phyloP scores from a whole-genome alignment of 164 flowering plant genomes.

The Berberis vulgaris region DNA sequence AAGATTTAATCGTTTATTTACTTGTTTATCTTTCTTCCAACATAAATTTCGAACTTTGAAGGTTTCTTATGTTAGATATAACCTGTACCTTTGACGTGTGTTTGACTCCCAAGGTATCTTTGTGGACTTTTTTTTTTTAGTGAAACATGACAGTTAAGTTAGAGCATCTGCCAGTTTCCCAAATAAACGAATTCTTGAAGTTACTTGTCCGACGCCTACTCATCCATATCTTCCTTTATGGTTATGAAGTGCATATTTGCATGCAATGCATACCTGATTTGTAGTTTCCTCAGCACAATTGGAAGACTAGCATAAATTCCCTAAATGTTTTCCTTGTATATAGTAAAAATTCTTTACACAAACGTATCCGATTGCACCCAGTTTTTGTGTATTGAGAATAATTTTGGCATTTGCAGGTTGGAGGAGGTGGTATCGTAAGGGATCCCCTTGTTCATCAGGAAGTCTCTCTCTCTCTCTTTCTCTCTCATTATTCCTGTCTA shows the following conservation, averaged over 20 bases:
- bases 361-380: background rate
- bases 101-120: background rate
- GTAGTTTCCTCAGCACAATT: background rate
- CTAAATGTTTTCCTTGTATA: too few relatives aligned
- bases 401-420: conserved; percentile 48
- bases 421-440: conserved; percentile 86
- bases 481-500: background rate
- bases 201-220: too few relatives aligned
- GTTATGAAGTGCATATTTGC: background rate
- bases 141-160: too few relatives aligned
- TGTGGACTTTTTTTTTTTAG: background rate
- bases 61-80: background rate
- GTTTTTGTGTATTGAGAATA: background rate
- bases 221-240: background rate
- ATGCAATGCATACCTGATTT: background rate
- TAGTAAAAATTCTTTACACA: background rate
- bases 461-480: conserved; percentile 27
- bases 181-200: too few relatives aligned
- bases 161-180: too few relatives aligned
- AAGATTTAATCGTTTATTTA: too few relatives aligned
- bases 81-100: background rate
- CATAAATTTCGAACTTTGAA: too few relatives aligned
- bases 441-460: conserved; percentile 92
- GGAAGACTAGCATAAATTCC: too few relatives aligned
- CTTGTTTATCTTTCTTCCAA: too few relatives aligned